Conservation (phyloP, 306 rosid genomes). For the Casuarina glauca region DNA sequence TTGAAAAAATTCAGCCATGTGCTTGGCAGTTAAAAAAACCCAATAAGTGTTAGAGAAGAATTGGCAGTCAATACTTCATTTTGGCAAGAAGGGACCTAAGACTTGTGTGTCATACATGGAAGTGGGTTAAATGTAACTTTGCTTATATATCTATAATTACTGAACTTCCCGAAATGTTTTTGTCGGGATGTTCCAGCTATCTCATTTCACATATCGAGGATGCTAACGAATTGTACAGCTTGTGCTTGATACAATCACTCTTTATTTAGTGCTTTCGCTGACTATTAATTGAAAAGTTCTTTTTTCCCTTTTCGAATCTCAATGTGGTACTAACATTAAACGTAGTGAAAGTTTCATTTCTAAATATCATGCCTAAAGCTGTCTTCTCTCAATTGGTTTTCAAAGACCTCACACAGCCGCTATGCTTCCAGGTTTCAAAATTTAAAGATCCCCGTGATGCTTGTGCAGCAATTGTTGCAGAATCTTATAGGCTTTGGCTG, state of each 20-base stretch:
- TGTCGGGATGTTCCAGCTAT: slow-evolving; percentile 2
- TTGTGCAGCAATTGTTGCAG: slow-evolving; percentile 98
- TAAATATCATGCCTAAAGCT: background rate
- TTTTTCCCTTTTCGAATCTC: background rate
- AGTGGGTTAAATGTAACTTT: slow-evolving; percentile 1
- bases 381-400: background rate
- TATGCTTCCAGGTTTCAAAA: slow-evolving; percentile 69
- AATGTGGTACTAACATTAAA: background rate
- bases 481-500: slow-evolving; percentile 96
- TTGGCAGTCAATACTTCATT: background rate
- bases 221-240: background rate
- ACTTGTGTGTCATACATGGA: background rate
- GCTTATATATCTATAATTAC: background rate
- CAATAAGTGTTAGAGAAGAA: background rate
- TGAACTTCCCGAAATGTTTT: background rate
- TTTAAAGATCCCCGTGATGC: slow-evolving; percentile 97
- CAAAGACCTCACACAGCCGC: slow-evolving; percentile 18
- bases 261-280: background rate
- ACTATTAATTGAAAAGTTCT: background rate
- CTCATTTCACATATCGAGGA: background rate
- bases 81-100: background rate
- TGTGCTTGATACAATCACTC: background rate
- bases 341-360: background rate
- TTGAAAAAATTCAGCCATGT: slow-evolving; percentile 4
- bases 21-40: background rate